Evolutionary conservation across 305 asterid genomes (phyloP), one percentile per base, ranked within the genome.

Genomic region (Euphrasia arctica): DNA sequence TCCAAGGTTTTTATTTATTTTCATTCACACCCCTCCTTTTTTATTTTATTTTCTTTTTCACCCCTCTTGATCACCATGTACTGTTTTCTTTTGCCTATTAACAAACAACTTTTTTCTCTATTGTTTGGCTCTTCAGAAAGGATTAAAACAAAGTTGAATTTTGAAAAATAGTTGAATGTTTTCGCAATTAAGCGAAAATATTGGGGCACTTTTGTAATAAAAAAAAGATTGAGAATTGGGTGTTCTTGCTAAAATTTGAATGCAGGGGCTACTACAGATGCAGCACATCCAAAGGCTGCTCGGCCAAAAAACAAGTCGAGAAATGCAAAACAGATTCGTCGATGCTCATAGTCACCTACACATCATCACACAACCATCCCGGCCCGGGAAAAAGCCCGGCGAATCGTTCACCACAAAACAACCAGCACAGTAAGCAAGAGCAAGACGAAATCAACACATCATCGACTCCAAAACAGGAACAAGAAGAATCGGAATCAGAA

Each of bases 241-340:
- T 1, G 47, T 31, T 4, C 4, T 5, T 64, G 49, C 64, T n/a
- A 11, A 29, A 4, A 47, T 47, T 47, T 48, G 70, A 55, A 66
- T 45, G 79, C 85, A 89, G 95, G 78, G 93, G 91, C 15, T 86
- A 89, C 75, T 89, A 86, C 81, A 86, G 75, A 74, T 89, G 96
- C 87, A 89, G 95, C 85, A 83, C 87, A 45, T 86, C 90, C 12
- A 89, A 89, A 74, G 90, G 95, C 5, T 86, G 95, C 73, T 83
- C 91, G 63, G 95, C 96, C 47, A 89, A 87, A 28, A 89, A 89
- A 71, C 96, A 89, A 75, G 89, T 89, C 9, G 96, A 89, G 62
- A 84, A 86, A 72, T 75, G 89, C 85, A 84, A 80, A 64, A 77
- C 82, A 57, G 91, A 89, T 74, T 57, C 95, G 64, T 77, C 95